A percentile compares a stretch with the other conserved stretches of the same genome.
phyloP scores from a whole-genome alignment of 441 rosid genomes.

The Viola pubescens region DNA sequence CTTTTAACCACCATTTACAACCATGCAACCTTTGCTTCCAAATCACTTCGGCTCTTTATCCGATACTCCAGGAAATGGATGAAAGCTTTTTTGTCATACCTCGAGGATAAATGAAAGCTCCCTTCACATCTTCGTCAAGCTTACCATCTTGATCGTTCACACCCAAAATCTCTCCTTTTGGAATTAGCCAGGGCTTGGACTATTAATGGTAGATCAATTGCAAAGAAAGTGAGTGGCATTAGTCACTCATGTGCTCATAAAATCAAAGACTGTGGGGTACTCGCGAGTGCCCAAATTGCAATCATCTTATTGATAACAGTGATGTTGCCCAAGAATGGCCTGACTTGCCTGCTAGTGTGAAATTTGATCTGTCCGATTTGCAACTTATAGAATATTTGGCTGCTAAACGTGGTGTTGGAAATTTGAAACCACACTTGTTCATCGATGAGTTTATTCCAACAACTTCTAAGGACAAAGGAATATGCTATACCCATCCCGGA shows the following conservation, averaged over 20 bases:
- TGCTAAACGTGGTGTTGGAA: constrained; percentile 65
- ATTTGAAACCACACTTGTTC: constrained; percentile 40
- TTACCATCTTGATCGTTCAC: too few relatives aligned
- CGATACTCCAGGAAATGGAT: too few relatives aligned
- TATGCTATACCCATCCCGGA: constrained; percentile 86
- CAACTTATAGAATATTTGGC: constrained; percentile 65
- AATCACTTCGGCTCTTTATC: too few relatives aligned
- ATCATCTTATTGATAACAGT: constrained; percentile 52
- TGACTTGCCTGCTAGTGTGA: constrained; percentile 84
- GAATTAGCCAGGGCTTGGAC: constrained; percentile 83
- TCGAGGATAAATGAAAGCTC: too few relatives aligned
- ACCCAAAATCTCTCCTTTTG: constrained; percentile 2
- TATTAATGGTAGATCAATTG: constrained; percentile 59
- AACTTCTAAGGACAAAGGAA: constrained; percentile 55
- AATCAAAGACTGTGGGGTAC: constrained; percentile 52
- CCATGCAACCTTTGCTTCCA: too few relatives aligned
- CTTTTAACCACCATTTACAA: too few relatives aligned
- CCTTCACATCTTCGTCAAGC: too few relatives aligned
- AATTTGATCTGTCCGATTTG: constrained; percentile 89
- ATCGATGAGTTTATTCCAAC: constrained; percentile 78
- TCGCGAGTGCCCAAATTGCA: constrained; percentile 74
- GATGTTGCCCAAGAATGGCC: constrained; percentile 75
- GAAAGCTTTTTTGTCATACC: too few relatives aligned
- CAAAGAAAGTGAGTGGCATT: constrained; percentile 62
- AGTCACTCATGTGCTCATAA: constrained; percentile 36